Percentiles rank a stretch among this genome's conserved stretches.
These are phyloP conservation scores for Termitomyces bulborhizus DNA, from an alignment of 768 basidiomycete species.

Conservation along the genomic window DNA sequence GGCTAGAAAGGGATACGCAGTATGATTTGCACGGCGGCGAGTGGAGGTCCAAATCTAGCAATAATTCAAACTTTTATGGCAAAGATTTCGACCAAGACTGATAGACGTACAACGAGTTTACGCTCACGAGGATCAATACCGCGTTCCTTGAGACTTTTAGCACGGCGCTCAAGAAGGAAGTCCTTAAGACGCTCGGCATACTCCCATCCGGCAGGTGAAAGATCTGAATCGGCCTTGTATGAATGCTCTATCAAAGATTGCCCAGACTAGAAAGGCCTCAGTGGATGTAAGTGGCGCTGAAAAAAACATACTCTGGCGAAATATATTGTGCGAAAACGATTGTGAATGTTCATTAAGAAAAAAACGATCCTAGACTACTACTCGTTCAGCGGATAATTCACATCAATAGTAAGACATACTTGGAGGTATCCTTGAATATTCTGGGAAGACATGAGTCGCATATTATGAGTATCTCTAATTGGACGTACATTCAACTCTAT, in stretches of 20 bases:
- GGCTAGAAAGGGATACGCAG: slow-evolving; percentile 88
- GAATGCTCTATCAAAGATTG: slow-evolving; percentile 98
- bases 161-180: slow-evolving; percentile 80
- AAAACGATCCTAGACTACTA: slow-evolving; percentile 87
- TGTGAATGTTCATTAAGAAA: slow-evolving; percentile 99
- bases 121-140: slow-evolving; percentile 57
- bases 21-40: slow-evolving; percentile 87
- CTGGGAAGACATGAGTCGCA: slow-evolving; percentile 26
- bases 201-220: slow-evolving; percentile 93
- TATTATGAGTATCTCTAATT: background rate
- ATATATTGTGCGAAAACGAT: slow-evolving; percentile 87
- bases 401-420: slow-evolving; percentile 27
- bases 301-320: slow-evolving; percentile 76
- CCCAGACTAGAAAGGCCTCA: slow-evolving; percentile 64
- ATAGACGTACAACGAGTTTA: slow-evolving; percentile 54
- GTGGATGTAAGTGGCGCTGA: background rate
- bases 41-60: slow-evolving; percentile 95
- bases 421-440: slow-evolving; percentile 87
- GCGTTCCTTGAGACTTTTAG: slow-evolving; percentile 67
- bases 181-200: slow-evolving; percentile 88
- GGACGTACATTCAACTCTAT: slow-evolving; percentile 83
- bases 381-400: background rate
- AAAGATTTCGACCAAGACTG: background rate
- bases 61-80: background rate
- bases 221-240: slow-evolving; percentile 96